Evolutionary conservation across 148 eudicot genomes (phyloP).

Genomic region (Rhododendron simsii): DNA sequence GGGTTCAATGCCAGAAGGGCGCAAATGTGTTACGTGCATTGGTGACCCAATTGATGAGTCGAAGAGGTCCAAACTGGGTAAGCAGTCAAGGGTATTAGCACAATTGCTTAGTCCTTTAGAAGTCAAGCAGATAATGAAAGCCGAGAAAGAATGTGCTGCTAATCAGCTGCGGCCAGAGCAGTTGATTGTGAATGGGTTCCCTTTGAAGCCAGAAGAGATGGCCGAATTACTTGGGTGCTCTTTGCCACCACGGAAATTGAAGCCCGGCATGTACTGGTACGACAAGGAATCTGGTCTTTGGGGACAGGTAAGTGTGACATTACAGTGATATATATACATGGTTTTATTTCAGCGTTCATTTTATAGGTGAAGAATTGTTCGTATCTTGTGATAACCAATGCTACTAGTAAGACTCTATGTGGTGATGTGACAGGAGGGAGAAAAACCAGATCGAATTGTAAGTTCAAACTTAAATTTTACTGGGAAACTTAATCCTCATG

Average conservation of each 20-base stretch:
- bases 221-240: conserved; percentile 80
- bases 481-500: conserved; percentile 74
- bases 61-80: conserved; percentile 68
- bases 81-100: conserved; percentile 73
- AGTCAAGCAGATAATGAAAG: conserved; percentile 94
- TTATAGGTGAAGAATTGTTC: background rate
- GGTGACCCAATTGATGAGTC: conserved; percentile 82
- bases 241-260: conserved; percentile 75
- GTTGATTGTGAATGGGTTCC: conserved; percentile 67
- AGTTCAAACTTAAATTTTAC: conserved; percentile 85
- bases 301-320: conserved; percentile 68
- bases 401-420: background rate
- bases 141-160: conserved; percentile 92
- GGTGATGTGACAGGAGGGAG: conserved; percentile 72
- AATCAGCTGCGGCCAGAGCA: conserved; percentile 99
- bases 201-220: conserved; percentile 94
- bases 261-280: conserved; percentile 94
- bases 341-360: background rate
- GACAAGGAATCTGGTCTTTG: conserved; percentile 95
- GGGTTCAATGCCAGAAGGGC: conserved; percentile 99
- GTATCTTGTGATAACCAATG: background rate
- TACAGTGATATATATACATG: background rate
- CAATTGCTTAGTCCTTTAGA: conserved; percentile 84
- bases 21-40: conserved; percentile 96
- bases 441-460: conserved; percentile 80